These are phyloP conservation scores for Rhododendron mucronatum DNA, from an alignment of 148 eudicot genomes.

Conservation along the genomic window DNA sequence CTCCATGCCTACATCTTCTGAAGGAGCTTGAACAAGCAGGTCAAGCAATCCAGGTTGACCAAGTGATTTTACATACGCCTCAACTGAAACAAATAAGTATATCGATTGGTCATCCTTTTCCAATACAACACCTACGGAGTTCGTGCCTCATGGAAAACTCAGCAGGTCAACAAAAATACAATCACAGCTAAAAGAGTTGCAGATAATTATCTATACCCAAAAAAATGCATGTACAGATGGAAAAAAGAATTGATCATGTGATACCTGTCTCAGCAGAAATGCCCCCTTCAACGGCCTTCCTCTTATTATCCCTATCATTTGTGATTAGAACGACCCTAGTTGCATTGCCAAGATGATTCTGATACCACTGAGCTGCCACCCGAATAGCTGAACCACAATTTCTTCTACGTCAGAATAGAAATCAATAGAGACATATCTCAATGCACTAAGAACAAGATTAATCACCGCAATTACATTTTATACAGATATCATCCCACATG, in stretches of 20 bases:
- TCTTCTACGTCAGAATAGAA: constrained; percentile 13
- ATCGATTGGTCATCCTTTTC: constrained; percentile 4
- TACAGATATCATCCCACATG: not conserved
- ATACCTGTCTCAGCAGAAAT: constrained; percentile 88
- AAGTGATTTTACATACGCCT: constrained; percentile 57
- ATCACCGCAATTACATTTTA: not conserved
- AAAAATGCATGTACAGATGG: not conserved
- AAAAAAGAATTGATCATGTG: not conserved
- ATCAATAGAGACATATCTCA: not conserved
- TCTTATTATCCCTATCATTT: constrained; percentile 86
- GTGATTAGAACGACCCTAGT: constrained; percentile 68
- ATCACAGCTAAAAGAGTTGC: not conserved
- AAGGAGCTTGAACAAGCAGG: constrained; percentile 50
- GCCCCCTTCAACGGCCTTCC: constrained; percentile 82
- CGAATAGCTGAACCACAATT: constrained; percentile 67
- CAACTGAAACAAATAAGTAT: constrained; percentile 18
- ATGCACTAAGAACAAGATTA: not conserved
- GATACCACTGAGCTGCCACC: constrained; percentile 95
- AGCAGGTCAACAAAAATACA: constrained; percentile 5
- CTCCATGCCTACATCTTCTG: constrained; percentile 49
- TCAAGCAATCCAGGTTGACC: constrained; percentile 62
- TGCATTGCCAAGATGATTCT: constrained; percentile 69
- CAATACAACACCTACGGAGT: not conserved
- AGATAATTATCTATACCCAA: not conserved
- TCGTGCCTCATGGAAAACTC: not conserved